Evolutionary conservation across 1,284 basidiomycete species (phyloP).

Genomic region (Xerocomus amazonicus): DNA sequence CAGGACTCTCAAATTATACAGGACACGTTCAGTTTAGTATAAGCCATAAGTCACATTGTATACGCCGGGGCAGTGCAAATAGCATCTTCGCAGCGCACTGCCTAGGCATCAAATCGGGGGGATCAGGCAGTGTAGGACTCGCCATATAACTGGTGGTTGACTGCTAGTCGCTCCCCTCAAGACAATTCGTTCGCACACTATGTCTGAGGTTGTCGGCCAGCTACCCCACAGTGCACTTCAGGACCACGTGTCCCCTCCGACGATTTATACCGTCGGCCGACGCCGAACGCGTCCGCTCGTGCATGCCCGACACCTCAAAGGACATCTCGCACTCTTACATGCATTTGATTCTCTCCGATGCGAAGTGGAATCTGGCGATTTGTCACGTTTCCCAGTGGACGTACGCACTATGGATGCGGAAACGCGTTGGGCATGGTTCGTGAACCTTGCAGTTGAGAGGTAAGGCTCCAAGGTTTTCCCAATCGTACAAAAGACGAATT

Average conservation of each 20-base stretch:
- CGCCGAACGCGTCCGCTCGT: conserved; percentile 9
- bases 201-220: too few species aligned
- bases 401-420: conserved; percentile 20
- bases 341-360: conserved; percentile 21
- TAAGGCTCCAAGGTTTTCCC: background rate
- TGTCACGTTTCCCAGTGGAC: conserved; percentile 10
- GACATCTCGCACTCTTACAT: conserved; percentile 21
- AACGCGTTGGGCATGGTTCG: conserved; percentile 29
- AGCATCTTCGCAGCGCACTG: too few species aligned
- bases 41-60: too few species aligned
- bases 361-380: conserved; percentile 8
- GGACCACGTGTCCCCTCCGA: background rate
- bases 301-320: conserved; percentile 20
- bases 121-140: too few species aligned
- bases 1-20: too few species aligned
- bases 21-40: too few species aligned
- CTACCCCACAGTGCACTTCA: too few species aligned
- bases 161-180: too few species aligned
- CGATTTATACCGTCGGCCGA: background rate
- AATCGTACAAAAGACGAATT: background rate
- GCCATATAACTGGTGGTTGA: too few species aligned
- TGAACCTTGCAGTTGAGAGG: conserved; percentile 30
- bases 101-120: too few species aligned
- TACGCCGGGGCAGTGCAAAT: too few species aligned
- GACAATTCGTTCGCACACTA: too few species aligned